Evolutionary conservation across 2,329 filamentous ascomycete species (phyloP), one percentile per base, ranked within the genome.

Genomic region (Colletotrichum destructivum): DNA sequence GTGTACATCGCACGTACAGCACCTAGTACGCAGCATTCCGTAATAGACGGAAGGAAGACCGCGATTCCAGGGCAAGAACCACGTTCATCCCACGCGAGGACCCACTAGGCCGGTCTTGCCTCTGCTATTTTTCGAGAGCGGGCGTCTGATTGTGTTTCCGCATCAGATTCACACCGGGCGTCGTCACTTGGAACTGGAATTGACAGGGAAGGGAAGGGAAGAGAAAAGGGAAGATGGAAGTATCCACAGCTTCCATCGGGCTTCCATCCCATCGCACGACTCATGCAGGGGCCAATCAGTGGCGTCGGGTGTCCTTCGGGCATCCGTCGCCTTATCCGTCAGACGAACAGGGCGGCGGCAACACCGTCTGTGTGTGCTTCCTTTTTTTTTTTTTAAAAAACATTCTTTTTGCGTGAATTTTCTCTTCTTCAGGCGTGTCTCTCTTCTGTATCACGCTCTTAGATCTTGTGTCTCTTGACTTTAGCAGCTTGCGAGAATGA

Each of bases 201-300:
- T 35, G 9, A 18, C 31, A 47, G 44, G 44, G n/a, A 47, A 47
- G 44, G 18, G 44, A 47, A 47, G n/a, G 15, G 54, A 40, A 40
- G 26, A 3, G 26, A 26, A 26, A 26, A 26, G 26, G 26, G 26
- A 18, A 15, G 35, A 63, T 40, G 21, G 23, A 40, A 38, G 40
- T 49, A 21, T 18, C 65, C 69, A 69, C 21, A 69, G 65, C 69
- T 71, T 71, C 69, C 59, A 69, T 69, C 40, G 21, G 57, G 59
- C 65, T 71, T 71, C 69, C 69, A 69, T 69, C 18, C 38, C 40
- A 71, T 54, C 44, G 59, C 69, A 63, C 59, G 64, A 71, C 52
- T 71, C 69, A 69, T 63, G 65, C 59, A 64, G 57, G 68, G 68
- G 51, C 64, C 69, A 68, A 68, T 68, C 69, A 68, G 57, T 71